Evolutionary conservation across 768 basidiomycete genomes (phyloP), one percentile per base, ranked within the genome.

Genomic region (Tricholoma terreum): DNA sequence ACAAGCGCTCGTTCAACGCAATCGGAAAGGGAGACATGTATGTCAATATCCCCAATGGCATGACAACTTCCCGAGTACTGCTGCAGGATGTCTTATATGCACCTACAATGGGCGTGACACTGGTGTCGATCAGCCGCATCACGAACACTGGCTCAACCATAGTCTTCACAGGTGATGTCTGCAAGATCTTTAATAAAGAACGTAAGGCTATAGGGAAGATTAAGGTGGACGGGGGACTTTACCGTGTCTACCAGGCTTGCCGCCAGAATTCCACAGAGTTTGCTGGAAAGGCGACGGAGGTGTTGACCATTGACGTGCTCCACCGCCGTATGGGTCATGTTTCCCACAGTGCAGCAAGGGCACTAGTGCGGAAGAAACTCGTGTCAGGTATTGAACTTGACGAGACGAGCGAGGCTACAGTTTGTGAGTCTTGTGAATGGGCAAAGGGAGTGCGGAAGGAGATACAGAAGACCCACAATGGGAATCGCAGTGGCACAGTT

Each of bases 321-420:
- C 70, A 73, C 54, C 65, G 61, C 12, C 61, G 58, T 1, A 58
- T 71, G 62, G 70, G 71, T 17, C 71, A 71, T 56, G 60, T 71
- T 12, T 50, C 60, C 3, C 63, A 57, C 15, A 53, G 58, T 11
- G 62, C 68, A 24, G 63, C 65, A n/a, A 52, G 61, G 34, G 57
- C 57, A 38, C 53, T 70, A 52, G 67, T 71, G 11, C 61, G 65
- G 52, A 60, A 70, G 33, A 61, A 59, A 19, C 40, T 63, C 24
- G 61, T 73, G n/a, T 57, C 53, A 10, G 72, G 73, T 2, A 56
- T 74, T 6, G 63, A 68, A 38, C 56, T 73, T 6, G 64, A 65
- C 46, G 53, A 56, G 14, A 38, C 51, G n/a, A 61, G 57, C 15
- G 56, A 67, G 38, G 50, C 62, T 8, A 58, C 60, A 19, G 67